A percentile compares a stretch with the other conserved stretches of the same genome.
Conservation (phyloP, 352 stramenopile species). For the Pythium aquatile region DNA sequence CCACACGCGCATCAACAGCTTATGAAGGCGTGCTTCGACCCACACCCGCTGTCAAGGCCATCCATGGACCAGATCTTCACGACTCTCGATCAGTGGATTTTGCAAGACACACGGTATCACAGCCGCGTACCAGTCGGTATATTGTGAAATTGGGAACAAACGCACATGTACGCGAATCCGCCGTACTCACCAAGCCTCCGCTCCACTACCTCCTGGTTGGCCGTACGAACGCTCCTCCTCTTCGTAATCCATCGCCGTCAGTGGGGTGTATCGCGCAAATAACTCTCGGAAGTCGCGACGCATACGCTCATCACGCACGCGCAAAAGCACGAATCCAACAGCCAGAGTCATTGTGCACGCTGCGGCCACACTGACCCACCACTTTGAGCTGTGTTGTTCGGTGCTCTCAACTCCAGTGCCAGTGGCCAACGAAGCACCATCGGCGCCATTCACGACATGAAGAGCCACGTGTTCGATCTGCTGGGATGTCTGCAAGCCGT, state of each 20-base stretch:
- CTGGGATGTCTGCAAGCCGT: constrained; percentile 19
- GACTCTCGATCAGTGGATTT: constrained; percentile 58
- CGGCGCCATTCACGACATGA: constrained; percentile 10
- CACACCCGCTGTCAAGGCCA: constrained; percentile 50
- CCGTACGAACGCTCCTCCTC: constrained; percentile 21
- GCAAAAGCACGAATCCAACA: constrained; percentile 20
- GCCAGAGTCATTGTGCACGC: constrained; percentile 19
- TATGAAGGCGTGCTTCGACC: constrained; percentile 63
- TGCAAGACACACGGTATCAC: constrained; percentile 41
- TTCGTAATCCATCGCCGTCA: constrained; percentile 30
- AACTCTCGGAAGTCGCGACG: constrained; percentile 33
- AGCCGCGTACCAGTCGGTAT: constrained; percentile 18
- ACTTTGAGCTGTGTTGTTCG: constrained; percentile 4
- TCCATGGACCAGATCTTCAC: constrained; percentile 68
- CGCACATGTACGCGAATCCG: neutral
- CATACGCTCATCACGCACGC: constrained; percentile 29
- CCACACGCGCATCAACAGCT: constrained; percentile 42
- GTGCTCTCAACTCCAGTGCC: neutral
- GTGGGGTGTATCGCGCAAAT: constrained; percentile 32
- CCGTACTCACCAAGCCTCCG: constrained; percentile 15
- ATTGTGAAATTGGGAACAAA: constrained; percentile 13
- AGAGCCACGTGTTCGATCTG: constrained; percentile 25
- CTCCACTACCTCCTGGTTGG: neutral
- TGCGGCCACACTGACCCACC: constrained; percentile 2
- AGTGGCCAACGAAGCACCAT: neutral